These are phyloP conservation scores for Suillus weaverae DNA, from an alignment of 768 basidiomycete genomes.

Conservation along the genomic window DNA sequence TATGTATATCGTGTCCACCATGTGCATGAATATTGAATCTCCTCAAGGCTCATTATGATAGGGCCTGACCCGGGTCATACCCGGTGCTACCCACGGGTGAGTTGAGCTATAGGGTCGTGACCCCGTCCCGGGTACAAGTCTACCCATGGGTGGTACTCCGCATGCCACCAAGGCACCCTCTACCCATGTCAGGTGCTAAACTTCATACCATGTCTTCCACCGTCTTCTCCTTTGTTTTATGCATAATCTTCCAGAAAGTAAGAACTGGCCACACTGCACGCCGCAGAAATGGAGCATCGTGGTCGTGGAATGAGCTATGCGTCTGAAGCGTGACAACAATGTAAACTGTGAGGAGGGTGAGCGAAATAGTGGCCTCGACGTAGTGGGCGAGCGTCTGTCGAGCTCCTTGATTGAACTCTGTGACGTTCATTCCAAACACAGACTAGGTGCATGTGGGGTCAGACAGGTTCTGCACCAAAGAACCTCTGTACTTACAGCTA, in stretches of 20 bases:
- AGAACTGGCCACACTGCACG: constrained; percentile 25
- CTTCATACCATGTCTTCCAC: not conserved
- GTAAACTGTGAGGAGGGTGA: constrained; percentile 57
- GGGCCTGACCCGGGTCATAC: too few species aligned
- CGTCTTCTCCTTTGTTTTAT: not conserved
- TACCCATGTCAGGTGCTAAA: too few species aligned
- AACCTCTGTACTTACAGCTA: constrained; percentile 22
- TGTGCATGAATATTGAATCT: not conserved
- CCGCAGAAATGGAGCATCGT: constrained; percentile 15
- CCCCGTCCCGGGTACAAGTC: too few species aligned
- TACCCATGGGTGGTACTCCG: too few species aligned
- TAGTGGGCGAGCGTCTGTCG: constrained; percentile 39
- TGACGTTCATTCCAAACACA: constrained; percentile 58
- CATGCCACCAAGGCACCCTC: too few species aligned
- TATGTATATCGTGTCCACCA: not conserved
- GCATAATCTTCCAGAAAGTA: constrained; percentile 1
- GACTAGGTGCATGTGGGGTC: constrained; percentile 29
- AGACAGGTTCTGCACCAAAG: not conserved
- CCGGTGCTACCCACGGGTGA: too few species aligned
- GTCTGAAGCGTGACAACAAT: constrained; percentile 52
- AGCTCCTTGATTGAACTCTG: constrained; percentile 37
- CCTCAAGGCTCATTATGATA: not conserved
- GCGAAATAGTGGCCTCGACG: constrained; percentile 39
- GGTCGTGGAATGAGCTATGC: constrained; percentile 25
- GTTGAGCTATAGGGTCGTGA: too few species aligned